Evolutionary conservation across 2,329 filamentous ascomycete genomes (phyloP).

Genomic region (Colletotrichum orbiculare): DNA sequence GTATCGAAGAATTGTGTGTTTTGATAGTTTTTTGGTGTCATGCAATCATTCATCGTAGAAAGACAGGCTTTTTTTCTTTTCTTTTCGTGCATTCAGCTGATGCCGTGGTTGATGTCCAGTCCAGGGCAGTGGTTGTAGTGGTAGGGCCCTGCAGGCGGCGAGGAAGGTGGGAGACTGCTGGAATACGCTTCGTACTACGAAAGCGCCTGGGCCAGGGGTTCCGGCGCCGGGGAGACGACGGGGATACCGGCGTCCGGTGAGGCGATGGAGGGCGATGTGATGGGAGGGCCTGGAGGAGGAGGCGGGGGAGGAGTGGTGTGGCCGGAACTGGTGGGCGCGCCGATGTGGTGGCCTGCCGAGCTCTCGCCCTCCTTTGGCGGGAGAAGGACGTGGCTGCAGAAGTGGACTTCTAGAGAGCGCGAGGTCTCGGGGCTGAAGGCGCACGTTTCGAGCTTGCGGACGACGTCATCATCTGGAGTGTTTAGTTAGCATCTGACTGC

Average conservation of each 20-base stretch:
- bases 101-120: background rate
- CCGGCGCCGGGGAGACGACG: background rate
- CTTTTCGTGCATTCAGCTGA: background rate
- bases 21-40: constrained; percentile 12
- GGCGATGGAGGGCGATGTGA: constrained; percentile 12
- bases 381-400: constrained; percentile 60
- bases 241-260: too few relatives aligned
- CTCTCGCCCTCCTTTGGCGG: constrained; percentile 40
- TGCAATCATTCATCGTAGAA: constrained; percentile 27
- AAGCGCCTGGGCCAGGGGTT: constrained; percentile 5
- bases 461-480: constrained; percentile 41
- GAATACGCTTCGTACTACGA: constrained; percentile 9
- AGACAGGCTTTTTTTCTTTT: background rate
- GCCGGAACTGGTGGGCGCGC: constrained; percentile 30
- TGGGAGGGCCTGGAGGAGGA: constrained; percentile 11
- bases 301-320: constrained; percentile 29
- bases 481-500: background rate
- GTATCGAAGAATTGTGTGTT: constrained; percentile 5
- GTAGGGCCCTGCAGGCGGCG: too few relatives aligned
- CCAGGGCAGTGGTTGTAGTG: too few relatives aligned
- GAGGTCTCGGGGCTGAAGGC: constrained; percentile 48
- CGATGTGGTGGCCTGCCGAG: constrained; percentile 22
- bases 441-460: constrained; percentile 42
- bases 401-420: constrained; percentile 61
- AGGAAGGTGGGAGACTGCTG: background rate